Base-by-base conservation (phyloP, 805 yeast genomes). In the Lipomyces spencermartinsiae region DNA sequence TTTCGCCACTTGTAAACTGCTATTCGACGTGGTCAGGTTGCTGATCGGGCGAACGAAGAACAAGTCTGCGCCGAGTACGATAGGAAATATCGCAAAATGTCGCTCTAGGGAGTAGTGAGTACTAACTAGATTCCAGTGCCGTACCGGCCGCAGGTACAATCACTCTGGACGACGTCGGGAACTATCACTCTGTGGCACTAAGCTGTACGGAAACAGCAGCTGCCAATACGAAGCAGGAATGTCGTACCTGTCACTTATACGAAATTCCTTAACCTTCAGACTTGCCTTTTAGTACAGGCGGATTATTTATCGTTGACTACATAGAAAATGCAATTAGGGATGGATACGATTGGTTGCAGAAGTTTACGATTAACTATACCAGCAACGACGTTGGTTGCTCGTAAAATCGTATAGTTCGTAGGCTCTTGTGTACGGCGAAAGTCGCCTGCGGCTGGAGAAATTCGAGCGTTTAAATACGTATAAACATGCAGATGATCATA, bases 211-310 rank as follows among this genome's bases (percentile, higher is more conserved):
- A n/a, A 16, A 5, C 29, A 25, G 29, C 29, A 25, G 29, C 29
- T 2, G 29, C 29, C 29, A 25, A 25, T 37, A 37, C 16, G 14
- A 0, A n/a, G 49, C 49, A 43, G 2, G 22, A 14, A 16, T 37
- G 14, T 37, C n/a, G 43, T 6, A n/a, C 16, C 22, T 7, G n/a
- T 43, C 49, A 2, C 49, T n/a, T n/a, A 14, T 4, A n/a, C n/a
- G n/a, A 25, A 25, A 22, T n/a, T 16, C 22, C 4, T 16, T 19
- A 25, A 8, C 51, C 67, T 63, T 68, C 71, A 68, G 71, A 68
- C 71, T 68, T 68, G 71, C 71, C 71, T 68, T 68, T 68, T n/a
- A n/a, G n/a, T n/a, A n/a, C n/a, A n/a, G n/a, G n/a, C n/a, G n/a
- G n/a, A n/a, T n/a, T n/a, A n/a, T n/a, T n/a, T n/a, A n/a, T n/a